A percentile compares a stretch with the other conserved stretches of the same genome.
phyloP scores from a whole-genome alignment of 2,329 filamentous ascomycete genomes.

The Septoria linicola region DNA sequence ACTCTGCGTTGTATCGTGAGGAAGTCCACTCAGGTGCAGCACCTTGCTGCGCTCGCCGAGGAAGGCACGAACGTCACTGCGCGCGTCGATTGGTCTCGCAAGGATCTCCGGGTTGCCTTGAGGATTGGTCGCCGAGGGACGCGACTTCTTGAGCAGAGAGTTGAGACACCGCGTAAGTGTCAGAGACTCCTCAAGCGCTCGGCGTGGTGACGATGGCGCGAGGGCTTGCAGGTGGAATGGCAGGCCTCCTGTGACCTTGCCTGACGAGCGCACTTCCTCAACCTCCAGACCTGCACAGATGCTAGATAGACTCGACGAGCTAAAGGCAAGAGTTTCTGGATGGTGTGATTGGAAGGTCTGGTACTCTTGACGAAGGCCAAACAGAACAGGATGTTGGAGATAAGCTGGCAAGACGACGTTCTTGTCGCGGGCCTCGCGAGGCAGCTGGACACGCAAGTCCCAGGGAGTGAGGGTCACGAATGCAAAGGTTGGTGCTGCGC shows the following conservation, averaged over 20 bases:
- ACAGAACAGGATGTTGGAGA: slow-evolving; percentile 94
- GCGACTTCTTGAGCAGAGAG: slow-evolving; percentile 92
- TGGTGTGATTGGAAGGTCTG: slow-evolving; percentile 98
- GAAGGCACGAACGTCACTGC: slow-evolving; percentile 94
- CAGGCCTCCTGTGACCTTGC: slow-evolving; percentile 97
- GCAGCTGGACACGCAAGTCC: slow-evolving; percentile 96
- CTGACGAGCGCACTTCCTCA: slow-evolving; percentile 94
- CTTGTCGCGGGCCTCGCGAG: slow-evolving; percentile 96
- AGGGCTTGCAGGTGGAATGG: slow-evolving; percentile 96
- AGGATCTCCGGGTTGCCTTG: slow-evolving; percentile 94
- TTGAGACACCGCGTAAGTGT: slow-evolving; percentile 89
- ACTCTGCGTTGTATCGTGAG: slow-evolving; percentile 96
- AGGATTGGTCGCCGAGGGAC: slow-evolving; percentile 61
- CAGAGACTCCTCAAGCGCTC: slow-evolving; percentile 96
- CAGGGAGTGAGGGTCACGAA: slow-evolving; percentile 98
- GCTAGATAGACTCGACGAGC: slow-evolving; percentile 90
- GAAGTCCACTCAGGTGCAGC: slow-evolving; percentile 93
- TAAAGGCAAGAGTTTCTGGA: slow-evolving; percentile 94
- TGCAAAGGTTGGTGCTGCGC: slow-evolving; percentile 68
- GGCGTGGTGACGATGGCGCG: slow-evolving; percentile 88
- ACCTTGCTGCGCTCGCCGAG: slow-evolving; percentile 96
- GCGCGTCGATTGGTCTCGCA: slow-evolving; percentile 91
- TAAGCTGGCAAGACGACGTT: slow-evolving; percentile 94
- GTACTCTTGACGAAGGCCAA: slow-evolving; percentile 95
- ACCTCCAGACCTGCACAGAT: slow-evolving; percentile 98